A percentile compares a stretch with the other conserved stretches of the same genome.
Evolutionary conservation across 2,329 filamentous ascomycete genomes (phyloP).

Genomic region (Plenodomus lindquistii): DNA sequence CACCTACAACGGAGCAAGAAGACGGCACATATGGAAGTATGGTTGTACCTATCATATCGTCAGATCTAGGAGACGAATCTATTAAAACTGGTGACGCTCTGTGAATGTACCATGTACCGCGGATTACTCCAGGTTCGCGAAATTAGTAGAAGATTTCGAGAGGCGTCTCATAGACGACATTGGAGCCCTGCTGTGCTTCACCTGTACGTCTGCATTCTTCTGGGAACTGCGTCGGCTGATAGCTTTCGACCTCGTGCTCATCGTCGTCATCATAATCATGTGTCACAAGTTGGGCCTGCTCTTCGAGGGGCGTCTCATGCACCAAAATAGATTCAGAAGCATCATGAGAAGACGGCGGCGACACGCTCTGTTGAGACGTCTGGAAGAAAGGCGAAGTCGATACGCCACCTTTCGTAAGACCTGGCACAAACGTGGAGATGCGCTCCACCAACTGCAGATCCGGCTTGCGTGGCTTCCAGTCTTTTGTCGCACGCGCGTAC

Average conservation of each 20-base stretch:
- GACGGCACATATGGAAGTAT: no score
- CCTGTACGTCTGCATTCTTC: neutral
- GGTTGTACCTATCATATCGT: no score
- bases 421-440: conserved; percentile 7
- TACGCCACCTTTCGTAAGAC: neutral
- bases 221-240: neutral
- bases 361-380: neutral
- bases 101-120: no score
- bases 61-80: no score
- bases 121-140: no score
- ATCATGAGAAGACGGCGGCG: neutral
- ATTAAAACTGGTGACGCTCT: no score
- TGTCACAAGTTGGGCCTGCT: neutral
- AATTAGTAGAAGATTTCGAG: conserved; percentile 4
- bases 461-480: conserved; percentile 54
- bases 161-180: conserved; percentile 13
- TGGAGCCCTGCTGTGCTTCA: neutral
- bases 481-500: conserved; percentile 53
- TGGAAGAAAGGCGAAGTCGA: neutral
- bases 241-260: neutral
- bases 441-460: conserved; percentile 35
- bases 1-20: no score
- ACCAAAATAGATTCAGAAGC: neutral
- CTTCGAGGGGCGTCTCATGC: conserved; percentile 3
- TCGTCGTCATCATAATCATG: neutral